Base-by-base conservation (phyloP, 805 yeast genomes). In the Trichomonascus vanleenenianus region DNA sequence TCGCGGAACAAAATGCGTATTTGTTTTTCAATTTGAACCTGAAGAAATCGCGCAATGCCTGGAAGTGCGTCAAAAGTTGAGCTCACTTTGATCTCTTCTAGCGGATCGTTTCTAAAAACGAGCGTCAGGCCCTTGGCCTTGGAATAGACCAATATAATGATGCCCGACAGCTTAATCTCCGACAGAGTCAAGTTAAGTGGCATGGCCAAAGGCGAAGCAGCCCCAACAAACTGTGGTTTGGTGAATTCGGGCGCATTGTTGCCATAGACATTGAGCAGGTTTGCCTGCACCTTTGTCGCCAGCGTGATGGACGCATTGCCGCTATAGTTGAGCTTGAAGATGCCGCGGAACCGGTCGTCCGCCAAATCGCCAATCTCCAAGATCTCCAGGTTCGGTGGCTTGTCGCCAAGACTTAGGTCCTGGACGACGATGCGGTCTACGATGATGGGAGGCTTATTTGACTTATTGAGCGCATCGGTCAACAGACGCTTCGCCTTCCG, bases 51-150 rank as follows among this genome's bases (percentile, higher is more conserved):
- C n/a, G 94, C 93, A 55, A 87, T 76, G 1, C 88, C 88, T 42
- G 83, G 83, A 38, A 87, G 83, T 35, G 80, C 77, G 64, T 87
- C 95, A 63, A 87, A 87, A n/a, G 95, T 82, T 3, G 94, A 84
- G 50, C 81, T 78, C 11, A 87, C 94, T 55, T 79, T 80, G 50
- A 87, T 86, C 16, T 81, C 75, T 54, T 86, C 95, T 46, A 87
- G 70, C 0, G 96, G 96, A 62, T 87, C 96, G 62, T 87, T 87
- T 55, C 89, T 75, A 66, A 87, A 87, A 27, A 87, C 96, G 35
- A 87, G 67, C 0, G 96, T 87, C 46, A 87, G 71, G 1, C 96
- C 96, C 57, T 85, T 85, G 2, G 83, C 72, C 56, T 84, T 81
- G 25, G 83, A 78, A 60, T 84, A 87, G 2, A 87, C 96, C 50